Evolutionary conservation across 768 basidiomycete species (phyloP).

Genomic region (Boletus subparvulus): DNA sequence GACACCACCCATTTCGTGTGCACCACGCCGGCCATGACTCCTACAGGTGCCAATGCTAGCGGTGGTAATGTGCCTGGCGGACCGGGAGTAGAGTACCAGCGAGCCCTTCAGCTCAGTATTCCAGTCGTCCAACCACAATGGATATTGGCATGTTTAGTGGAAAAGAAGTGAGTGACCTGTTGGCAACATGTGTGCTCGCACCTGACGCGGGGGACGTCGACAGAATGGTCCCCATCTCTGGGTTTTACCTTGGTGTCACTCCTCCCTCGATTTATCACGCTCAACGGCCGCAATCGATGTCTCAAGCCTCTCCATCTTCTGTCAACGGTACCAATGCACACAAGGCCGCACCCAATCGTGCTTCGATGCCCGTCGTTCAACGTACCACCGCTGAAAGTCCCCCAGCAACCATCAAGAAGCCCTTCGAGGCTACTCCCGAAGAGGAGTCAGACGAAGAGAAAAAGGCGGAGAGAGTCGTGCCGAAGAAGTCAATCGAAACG

Average conservation of each 20-base stretch:
- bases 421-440: conserved; percentile 55
- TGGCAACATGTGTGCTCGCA: background rate
- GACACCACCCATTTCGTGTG: conserved; percentile 99
- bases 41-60: conserved; percentile 53
- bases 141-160: conserved; percentile 85
- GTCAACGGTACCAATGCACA: conserved; percentile 29
- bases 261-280: conserved; percentile 40
- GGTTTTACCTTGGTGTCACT: conserved; percentile 77
- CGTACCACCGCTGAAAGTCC: conserved; percentile 44
- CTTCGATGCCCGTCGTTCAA: conserved; percentile 66
- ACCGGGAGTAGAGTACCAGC: conserved; percentile 90
- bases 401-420: conserved; percentile 34
- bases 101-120: conserved; percentile 91
- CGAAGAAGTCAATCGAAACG: conserved; percentile 17
- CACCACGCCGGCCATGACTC: conserved; percentile 78
- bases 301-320: conserved; percentile 56
- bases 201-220: background rate
- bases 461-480: conserved; percentile 32
- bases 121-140: conserved; percentile 95
- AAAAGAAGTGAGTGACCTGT: conserved; percentile 64
- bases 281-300: conserved; percentile 73
- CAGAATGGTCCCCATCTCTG: conserved; percentile 85
- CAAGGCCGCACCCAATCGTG: conserved; percentile 48
- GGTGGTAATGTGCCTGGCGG: conserved; percentile 51
- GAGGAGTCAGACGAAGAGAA: conserved; percentile 39